Percentiles rank a stretch among this genome's conserved stretches.
Evolutionary conservation across 1,284 basidiomycete genomes (phyloP).

Genomic region (Sanghuangporus sanghuang): DNA sequence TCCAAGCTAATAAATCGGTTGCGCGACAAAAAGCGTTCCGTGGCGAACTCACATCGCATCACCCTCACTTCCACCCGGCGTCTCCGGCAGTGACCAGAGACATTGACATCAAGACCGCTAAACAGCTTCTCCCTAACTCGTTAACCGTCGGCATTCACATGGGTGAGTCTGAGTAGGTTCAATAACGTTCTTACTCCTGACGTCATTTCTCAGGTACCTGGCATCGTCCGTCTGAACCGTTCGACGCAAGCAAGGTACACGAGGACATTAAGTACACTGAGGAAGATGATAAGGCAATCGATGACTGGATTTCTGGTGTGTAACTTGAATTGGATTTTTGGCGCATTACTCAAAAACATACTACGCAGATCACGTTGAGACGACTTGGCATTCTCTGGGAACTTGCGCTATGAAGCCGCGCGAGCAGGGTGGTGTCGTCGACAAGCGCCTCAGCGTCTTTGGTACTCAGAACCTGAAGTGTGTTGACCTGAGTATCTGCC

Average conservation of each 20-base stretch:
- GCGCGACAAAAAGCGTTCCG: constrained; percentile 44
- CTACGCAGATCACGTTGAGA: constrained; percentile 58
- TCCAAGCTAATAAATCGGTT: neutral
- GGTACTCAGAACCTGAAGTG: constrained; percentile 68
- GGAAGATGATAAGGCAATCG: constrained; percentile 66
- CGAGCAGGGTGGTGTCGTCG: constrained; percentile 72
- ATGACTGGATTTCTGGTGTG: constrained; percentile 54
- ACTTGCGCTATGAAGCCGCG: constrained; percentile 71
- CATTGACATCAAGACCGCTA: constrained; percentile 66
- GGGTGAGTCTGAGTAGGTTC: constrained; percentile 32
- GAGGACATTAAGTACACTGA: constrained; percentile 58
- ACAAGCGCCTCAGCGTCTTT: constrained; percentile 65
- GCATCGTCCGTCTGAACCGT: constrained; percentile 52
- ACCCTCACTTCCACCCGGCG: constrained; percentile 67
- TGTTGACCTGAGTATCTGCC: constrained; percentile 65
- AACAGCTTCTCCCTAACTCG: constrained; percentile 52
- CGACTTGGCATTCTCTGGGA: constrained; percentile 70
- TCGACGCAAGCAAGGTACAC: constrained; percentile 53
- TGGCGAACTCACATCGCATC: constrained; percentile 65
- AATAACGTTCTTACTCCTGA: constrained; percentile 8
- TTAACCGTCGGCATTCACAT: constrained; percentile 70
- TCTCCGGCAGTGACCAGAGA: constrained; percentile 55
- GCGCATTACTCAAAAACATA: neutral
- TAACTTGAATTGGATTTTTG: neutral
- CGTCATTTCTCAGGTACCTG: constrained; percentile 39